These are phyloP conservation scores for Amaranthus hypochondriacus DNA, from an alignment of 148 eudicot species.

Conservation along the genomic window DNA sequence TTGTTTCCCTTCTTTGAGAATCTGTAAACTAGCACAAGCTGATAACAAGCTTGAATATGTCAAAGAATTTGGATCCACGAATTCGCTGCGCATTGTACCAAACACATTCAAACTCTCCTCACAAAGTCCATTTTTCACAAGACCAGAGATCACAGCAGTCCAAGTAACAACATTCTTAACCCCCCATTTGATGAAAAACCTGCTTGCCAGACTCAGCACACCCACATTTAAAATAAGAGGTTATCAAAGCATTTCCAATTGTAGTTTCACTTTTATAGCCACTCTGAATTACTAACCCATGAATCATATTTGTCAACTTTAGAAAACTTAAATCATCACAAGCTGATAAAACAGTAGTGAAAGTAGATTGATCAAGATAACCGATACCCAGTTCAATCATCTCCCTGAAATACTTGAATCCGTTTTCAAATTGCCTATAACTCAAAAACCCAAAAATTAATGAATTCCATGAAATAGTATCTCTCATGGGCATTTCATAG, in stretches of 20 bases:
- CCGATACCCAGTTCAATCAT: conserved; percentile 37
- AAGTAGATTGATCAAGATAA: conserved; percentile 65
- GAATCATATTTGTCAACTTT: conserved; percentile 40
- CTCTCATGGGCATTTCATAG: conserved; percentile 63
- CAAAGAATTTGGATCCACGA: conserved; percentile 56
- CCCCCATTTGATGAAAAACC: conserved; percentile 54
- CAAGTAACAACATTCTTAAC: conserved; percentile 70
- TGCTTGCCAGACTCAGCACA: conserved; percentile 36
- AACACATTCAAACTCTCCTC: conserved; percentile 59
- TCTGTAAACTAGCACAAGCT: conserved; percentile 72
- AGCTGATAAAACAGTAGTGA: conserved; percentile 61
- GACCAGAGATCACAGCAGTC: conserved; percentile 81
- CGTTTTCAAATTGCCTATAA: conserved; percentile 35
- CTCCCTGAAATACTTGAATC: conserved; percentile 49
- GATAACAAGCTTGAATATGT: conserved; percentile 63
- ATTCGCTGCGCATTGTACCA: conserved; percentile 39
- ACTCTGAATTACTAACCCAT: conserved; percentile 44
- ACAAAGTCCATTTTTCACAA: conserved; percentile 48
- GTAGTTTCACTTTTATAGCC: conserved; percentile 51
- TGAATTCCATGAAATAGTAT: conserved; percentile 71
- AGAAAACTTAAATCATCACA: conserved; percentile 33
- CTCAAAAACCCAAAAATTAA: conserved; percentile 52
- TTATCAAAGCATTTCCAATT: conserved; percentile 66
- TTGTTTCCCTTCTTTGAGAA: conserved; percentile 53
- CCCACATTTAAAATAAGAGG: conserved; percentile 54